Evolutionary conservation across 495 filamentous ascomycete genomes (phyloP), one percentile per base, ranked within the genome.

Genomic region (Aeminium ludgeri): DNA sequence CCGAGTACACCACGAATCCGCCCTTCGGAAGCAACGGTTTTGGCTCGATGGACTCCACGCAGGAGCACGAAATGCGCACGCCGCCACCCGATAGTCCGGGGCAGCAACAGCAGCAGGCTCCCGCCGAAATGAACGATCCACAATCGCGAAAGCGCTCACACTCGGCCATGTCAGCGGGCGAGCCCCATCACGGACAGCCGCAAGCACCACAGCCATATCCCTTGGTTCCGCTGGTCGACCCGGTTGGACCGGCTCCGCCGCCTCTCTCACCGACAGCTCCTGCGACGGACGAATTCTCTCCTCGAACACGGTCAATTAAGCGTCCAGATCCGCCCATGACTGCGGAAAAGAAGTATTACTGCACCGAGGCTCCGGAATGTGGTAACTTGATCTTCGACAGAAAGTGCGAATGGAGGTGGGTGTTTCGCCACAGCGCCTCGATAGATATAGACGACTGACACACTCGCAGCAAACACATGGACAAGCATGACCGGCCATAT

Each of bases 331-430:
- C 74, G 11, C 70, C 69, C 20, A 67, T 67, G 59, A 83, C 84
- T 53, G 38, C 58, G 1, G 64, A 81, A n/a, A 75, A 76, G 10
- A 72, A 79, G 47, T 83, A 75, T 44, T 65, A 69, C 25, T 94
- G 86, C 59, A 68, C 69, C 15, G 74, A 48, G 17, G 36, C 72
- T 43, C 57, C 62, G 2, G 70, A 72, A 16, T 84, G 79, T 45
- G 58, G 63, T 1, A 57, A 66, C 19, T 70, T 69, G 12, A 72
- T 65, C 5, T 92, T 93, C 51, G 63, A 70, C 28, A 72, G 86
- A 44, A 86, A 81, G 44, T 94, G 85, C 59, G 86, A 94, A 66
- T 94, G 82, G 82, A 83, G 72, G 83, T 87, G 64, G 73, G 83
- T 56, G 28, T 10, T 34, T 33, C 30, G 18, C 6, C 20, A 29